Evolutionary conservation across 768 basidiomycete species (phyloP).

Genomic region (Lactarius sanguifluus): DNA sequence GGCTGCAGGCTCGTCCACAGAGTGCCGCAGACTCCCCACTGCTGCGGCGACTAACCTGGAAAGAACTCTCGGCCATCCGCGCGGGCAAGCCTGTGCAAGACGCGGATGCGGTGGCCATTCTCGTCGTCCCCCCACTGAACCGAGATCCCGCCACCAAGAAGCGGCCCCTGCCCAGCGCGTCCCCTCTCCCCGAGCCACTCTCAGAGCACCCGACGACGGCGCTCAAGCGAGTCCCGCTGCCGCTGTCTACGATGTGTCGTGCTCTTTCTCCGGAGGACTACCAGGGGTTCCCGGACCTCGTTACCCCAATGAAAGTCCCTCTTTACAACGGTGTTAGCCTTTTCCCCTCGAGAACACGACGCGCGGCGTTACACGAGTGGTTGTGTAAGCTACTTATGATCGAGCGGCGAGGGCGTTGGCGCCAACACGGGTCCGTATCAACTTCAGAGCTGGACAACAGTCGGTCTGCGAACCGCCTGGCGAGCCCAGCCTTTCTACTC

Average conservation of each 20-base stretch:
- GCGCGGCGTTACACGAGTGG: slow-evolving; percentile 53
- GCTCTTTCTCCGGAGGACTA: slow-evolving; percentile 24
- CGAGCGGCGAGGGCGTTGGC: slow-evolving; percentile 42
- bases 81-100: slow-evolving; percentile 49
- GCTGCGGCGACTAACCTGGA: slow-evolving; percentile 62
- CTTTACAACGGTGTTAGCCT: slow-evolving; percentile 64
- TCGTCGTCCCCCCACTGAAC: slow-evolving; percentile 68
- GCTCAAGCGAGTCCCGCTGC: slow-evolving; percentile 29
- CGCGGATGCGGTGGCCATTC: slow-evolving; percentile 59
- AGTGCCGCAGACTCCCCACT: slow-evolving; percentile 37
- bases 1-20: slow-evolving; percentile 39
- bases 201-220: not conserved
- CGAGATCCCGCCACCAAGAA: slow-evolving; percentile 48
- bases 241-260: slow-evolving; percentile 36
- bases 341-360: slow-evolving; percentile 62
- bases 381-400: slow-evolving; percentile 49
- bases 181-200: slow-evolving; percentile 10
- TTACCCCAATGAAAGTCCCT: slow-evolving; percentile 48
- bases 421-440: slow-evolving; percentile 11
- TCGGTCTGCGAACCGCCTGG: slow-evolving; percentile 40
- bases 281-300: slow-evolving; percentile 29
- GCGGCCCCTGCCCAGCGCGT: slow-evolving; percentile 38
- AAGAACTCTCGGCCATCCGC: slow-evolving; percentile 54
- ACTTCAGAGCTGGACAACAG: not conserved
- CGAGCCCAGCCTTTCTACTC: slow-evolving; percentile 71